phyloP scores from a whole-genome alignment of 2,329 filamentous ascomycete genomes.

The Sarocladiaceae sp. region DNA sequence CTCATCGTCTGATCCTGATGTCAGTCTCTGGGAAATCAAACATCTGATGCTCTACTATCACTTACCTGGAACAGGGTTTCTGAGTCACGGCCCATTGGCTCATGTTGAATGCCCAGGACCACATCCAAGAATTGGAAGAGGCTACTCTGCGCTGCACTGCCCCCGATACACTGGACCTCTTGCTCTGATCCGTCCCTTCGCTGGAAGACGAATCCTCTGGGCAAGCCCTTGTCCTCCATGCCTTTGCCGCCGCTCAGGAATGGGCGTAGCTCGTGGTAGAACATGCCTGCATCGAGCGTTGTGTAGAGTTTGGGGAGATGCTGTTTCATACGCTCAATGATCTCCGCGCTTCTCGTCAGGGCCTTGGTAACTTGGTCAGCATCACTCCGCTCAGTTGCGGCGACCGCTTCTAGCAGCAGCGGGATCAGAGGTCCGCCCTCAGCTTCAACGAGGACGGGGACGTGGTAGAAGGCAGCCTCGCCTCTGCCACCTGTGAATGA shows the following conservation, averaged over 20 bases:
- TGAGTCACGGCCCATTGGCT: background rate
- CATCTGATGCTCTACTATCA: constrained; percentile 9
- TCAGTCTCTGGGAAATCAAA: background rate
- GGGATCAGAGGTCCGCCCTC: constrained; percentile 13
- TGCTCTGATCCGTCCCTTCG: constrained; percentile 12
- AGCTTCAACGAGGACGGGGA: constrained; percentile 15
- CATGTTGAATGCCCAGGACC: constrained; percentile 13
- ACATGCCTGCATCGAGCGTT: constrained; percentile 13
- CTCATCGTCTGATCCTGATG: constrained; percentile 7
- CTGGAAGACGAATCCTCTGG: constrained; percentile 14
- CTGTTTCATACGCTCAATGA: constrained; percentile 11
- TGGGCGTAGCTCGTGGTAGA: constrained; percentile 14
- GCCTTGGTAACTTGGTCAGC: constrained; percentile 6
- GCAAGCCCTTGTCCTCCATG: constrained; percentile 13
- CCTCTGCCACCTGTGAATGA: constrained; percentile 14
- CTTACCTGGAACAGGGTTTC: constrained; percentile 14
- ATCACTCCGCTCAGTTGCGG: constrained; percentile 4
- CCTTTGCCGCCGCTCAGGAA: constrained; percentile 13
- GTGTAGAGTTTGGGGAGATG: constrained; percentile 14
- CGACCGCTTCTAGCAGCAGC: constrained; percentile 11
- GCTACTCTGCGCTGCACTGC: constrained; percentile 16
- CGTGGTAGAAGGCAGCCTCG: constrained; percentile 15
- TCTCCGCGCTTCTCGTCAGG: constrained; percentile 6
- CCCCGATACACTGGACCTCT: constrained; percentile 13
- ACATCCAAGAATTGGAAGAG: constrained; percentile 16